Percentiles rank a stretch among this genome's conserved stretches.
Conservation (phyloP, 805 yeast genomes). For the Schwanniomyces pseudopolymorphus region DNA sequence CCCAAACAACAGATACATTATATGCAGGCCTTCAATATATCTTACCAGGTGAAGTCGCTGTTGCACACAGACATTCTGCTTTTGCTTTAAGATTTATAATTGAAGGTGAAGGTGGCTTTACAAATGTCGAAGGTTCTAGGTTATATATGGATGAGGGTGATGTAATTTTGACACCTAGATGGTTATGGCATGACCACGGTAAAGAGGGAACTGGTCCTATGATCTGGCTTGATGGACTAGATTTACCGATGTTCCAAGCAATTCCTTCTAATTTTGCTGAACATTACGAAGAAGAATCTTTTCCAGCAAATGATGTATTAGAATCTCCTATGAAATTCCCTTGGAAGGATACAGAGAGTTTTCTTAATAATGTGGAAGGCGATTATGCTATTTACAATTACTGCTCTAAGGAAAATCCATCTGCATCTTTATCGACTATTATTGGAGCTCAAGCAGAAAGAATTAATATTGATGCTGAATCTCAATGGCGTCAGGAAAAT, state of each 20-base stretch:
- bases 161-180: slow-evolving; percentile 11
- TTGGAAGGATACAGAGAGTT: slow-evolving; percentile 7
- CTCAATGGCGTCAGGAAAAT: slow-evolving; percentile 10
- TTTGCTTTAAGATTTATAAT: slow-evolving; percentile 12
- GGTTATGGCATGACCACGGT: slow-evolving; percentile 14
- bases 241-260: slow-evolving; percentile 12
- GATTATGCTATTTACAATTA: slow-evolving; percentile 10
- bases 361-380: slow-evolving; percentile 8
- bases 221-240: slow-evolving; percentile 11
- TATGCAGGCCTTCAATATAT: slow-evolving; percentile 13
- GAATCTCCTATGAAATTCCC: slow-evolving; percentile 9
- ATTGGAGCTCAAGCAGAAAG: slow-evolving; percentile 12
- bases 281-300: slow-evolving; percentile 10
- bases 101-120: slow-evolving; percentile 13
- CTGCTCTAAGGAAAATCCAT: not conserved
- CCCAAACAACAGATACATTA: slow-evolving; percentile 13
- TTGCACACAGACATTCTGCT: slow-evolving; percentile 13
- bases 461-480: slow-evolving; percentile 3
- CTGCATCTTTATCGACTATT: slow-evolving; percentile 6
- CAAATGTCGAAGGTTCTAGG: slow-evolving; percentile 11
- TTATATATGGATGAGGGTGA: slow-evolving; percentile 12
- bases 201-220: slow-evolving; percentile 8
- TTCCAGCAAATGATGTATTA: slow-evolving; percentile 7
- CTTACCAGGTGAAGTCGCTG: slow-evolving; percentile 13
- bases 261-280: slow-evolving; percentile 12